A percentile compares a stretch with the other conserved stretches of the same genome.
Evolutionary conservation across 1,284 basidiomycete species (phyloP).

Genomic region (Thecaphora frezii): DNA sequence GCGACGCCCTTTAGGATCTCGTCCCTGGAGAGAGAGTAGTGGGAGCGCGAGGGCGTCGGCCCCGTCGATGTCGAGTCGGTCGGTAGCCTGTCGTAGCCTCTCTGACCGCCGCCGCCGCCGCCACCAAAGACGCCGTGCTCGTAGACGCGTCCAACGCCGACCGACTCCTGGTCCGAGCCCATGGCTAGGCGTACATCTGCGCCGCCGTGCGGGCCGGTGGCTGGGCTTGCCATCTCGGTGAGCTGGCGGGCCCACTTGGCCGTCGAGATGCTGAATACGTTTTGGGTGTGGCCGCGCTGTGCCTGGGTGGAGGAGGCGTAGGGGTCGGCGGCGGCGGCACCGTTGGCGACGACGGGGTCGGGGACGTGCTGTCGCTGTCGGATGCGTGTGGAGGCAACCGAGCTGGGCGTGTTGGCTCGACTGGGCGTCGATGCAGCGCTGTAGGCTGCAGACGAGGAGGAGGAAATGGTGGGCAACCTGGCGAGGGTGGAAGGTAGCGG

Average conservation of each 20-base stretch:
- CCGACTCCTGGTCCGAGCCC: slow-evolving; percentile 7
- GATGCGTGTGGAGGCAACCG: neutral
- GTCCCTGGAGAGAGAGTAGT: slow-evolving; percentile 48
- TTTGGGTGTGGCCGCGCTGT: slow-evolving; percentile 21
- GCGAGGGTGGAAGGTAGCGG: neutral
- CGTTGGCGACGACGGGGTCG: slow-evolving; percentile 25
- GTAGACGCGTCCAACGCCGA: slow-evolving; percentile 29
- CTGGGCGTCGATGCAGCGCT: neutral
- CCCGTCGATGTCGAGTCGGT: neutral
- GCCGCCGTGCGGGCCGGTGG: neutral
- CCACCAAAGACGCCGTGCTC: slow-evolving; percentile 23
- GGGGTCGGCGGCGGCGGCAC: slow-evolving; percentile 2
- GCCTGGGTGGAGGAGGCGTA: neutral
- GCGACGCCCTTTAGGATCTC: slow-evolving; percentile 57
- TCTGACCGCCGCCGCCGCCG: neutral
- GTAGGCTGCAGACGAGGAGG: neutral
- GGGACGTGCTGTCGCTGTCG: slow-evolving; percentile 26
- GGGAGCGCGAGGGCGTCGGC: slow-evolving; percentile 25
- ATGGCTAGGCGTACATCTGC: neutral
- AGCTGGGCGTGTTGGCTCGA: neutral
- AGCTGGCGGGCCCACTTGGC: slow-evolving; percentile 29
- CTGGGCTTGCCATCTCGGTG: slow-evolving; percentile 18
- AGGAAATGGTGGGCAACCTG: neutral
- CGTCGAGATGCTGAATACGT: slow-evolving; percentile 36
- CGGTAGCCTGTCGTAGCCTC: slow-evolving; percentile 11